Conservation (phyloP, 495 filamentous ascomycete genomes). For the Penicillium ochrochloron region DNA sequence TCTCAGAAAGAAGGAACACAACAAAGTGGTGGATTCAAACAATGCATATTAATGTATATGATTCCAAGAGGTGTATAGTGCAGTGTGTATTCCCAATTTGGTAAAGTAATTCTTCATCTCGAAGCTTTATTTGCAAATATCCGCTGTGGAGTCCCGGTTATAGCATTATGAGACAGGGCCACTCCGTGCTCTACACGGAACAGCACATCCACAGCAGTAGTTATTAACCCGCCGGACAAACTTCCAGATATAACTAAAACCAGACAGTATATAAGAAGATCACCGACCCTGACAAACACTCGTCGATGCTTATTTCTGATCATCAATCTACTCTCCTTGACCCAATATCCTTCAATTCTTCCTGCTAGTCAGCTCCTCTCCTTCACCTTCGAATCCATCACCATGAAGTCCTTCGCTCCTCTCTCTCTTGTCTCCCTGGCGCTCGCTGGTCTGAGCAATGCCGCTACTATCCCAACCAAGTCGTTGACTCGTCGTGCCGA, state of each 20-base stretch:
- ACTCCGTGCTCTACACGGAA: conserved; percentile 31
- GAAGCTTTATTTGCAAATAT: conserved; percentile 5
- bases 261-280: conserved; percentile 19
- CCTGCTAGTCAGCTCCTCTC: neutral
- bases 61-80: too few species aligned
- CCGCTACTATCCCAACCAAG: conserved; percentile 41
- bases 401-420: conserved; percentile 42
- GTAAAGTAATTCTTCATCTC: neutral
- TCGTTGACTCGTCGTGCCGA: conserved; percentile 47
- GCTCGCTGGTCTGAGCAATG: conserved; percentile 40
- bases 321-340: neutral
- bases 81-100: too few species aligned
- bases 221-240: neutral
- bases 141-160: conserved; percentile 24
- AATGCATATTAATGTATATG: too few species aligned
- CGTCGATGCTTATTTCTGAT: neutral
- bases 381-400: conserved; percentile 18
- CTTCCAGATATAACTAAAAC: neutral
- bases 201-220: neutral
- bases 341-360: neutral
- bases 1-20: too few species aligned
- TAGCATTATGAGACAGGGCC: conserved; percentile 28
- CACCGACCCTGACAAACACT: neutral
- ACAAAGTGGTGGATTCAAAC: too few species aligned
- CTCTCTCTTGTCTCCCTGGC: conserved; percentile 31